Percentiles rank a stretch among this genome's conserved stretches.
Evolutionary conservation across 2,329 filamentous ascomycete genomes (phyloP).

Genomic region (Leptographium wingfieldii): DNA sequence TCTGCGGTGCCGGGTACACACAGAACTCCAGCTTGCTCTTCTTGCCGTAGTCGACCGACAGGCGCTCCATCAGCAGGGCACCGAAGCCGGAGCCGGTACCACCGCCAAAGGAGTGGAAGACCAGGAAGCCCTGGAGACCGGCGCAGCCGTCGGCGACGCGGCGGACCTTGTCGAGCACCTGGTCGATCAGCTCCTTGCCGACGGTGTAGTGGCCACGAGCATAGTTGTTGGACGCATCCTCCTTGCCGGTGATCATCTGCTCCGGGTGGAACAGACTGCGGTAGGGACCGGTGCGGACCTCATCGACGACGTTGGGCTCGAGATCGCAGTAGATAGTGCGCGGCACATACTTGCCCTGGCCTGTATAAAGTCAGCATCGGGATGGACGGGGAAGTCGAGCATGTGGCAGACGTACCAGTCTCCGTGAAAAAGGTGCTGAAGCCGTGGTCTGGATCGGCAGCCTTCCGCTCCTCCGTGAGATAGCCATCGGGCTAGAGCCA

Average conservation of each 20-base stretch:
- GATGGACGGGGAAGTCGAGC: background rate
- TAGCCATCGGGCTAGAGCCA: slow-evolving; percentile 81
- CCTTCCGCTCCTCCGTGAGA: slow-evolving; percentile 96
- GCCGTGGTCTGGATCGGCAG: slow-evolving; percentile 81
- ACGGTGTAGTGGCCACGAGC: slow-evolving; percentile 99
- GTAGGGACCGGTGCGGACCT: slow-evolving; percentile 96
- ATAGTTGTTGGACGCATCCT: slow-evolving; percentile 99
- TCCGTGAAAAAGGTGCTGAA: slow-evolving; percentile 99
- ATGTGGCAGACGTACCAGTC: slow-evolving; percentile 55
- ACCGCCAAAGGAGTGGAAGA: slow-evolving; percentile 99
- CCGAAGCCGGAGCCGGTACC: slow-evolving; percentile 98
- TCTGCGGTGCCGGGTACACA: slow-evolving; percentile 95
- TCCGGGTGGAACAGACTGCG: slow-evolving; percentile 96
- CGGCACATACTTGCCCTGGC: slow-evolving; percentile 97
- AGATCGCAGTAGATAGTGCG: slow-evolving; percentile 99
- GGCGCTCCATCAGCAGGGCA: slow-evolving; percentile 95
- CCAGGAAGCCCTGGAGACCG: slow-evolving; percentile 96
- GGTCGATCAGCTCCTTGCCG: slow-evolving; percentile 97
- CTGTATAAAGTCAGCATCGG: slow-evolving; percentile 30
- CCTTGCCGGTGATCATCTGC: slow-evolving; percentile 99
- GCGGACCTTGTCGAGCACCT: slow-evolving; percentile 94
- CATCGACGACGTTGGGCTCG: slow-evolving; percentile 98
- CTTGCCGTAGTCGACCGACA: slow-evolving; percentile 99
- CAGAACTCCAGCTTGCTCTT: slow-evolving; percentile 99
- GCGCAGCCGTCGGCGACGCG: slow-evolving; percentile 96